Evolutionary conservation across 768 basidiomycete genomes (phyloP), one percentile per base, ranked within the genome.

Genomic region (Lactarius deliciosus): DNA sequence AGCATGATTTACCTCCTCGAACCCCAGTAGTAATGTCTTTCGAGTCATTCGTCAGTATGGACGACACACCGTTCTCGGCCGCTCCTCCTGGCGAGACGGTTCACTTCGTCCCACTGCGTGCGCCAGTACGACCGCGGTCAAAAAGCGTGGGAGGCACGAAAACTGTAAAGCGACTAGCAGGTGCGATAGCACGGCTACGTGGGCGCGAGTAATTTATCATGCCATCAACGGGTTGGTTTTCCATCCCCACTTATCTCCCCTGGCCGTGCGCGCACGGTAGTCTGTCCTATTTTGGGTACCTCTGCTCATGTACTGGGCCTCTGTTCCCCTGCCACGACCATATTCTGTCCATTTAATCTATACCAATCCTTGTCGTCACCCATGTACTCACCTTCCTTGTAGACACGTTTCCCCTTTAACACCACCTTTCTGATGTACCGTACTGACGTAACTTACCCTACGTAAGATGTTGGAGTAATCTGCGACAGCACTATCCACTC

Each of bases 141-240:
- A 68, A 64, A n/a, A 68, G 66, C 34, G 58, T 50, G 20, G 62
- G 58, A 13, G 66, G 62, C 7, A 18, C 66, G 1, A 56, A 22
- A 40, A 28, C 66, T 1, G 66, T 57, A 32, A 53, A 28, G 25
- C 62, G 62, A 50, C 9, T 68, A 43, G 43, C 66, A 22, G 36
- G 25, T 18, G 66, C 66, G 0, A 60, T 68, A 45, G 25, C 66
- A 34, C 66, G 66, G n/a, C 58, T 68, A 25, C 66, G 66, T 28
- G 53, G 63, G 41, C 66, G 66, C 58, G 66, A 68, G 20, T 68
- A 56, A 3, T 22, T 36, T 60, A 2, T 22, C 11, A 18, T 28
- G 6, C 16, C 41, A 15, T 34, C 56, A 34, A 36, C 20, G 0
- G n/a, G n/a, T 11, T 28, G 40, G 34, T 34, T 32, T 41, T 5